phyloP scores from a whole-genome alignment of 805 yeast genomes.

The Limtongia smithiae region DNA sequence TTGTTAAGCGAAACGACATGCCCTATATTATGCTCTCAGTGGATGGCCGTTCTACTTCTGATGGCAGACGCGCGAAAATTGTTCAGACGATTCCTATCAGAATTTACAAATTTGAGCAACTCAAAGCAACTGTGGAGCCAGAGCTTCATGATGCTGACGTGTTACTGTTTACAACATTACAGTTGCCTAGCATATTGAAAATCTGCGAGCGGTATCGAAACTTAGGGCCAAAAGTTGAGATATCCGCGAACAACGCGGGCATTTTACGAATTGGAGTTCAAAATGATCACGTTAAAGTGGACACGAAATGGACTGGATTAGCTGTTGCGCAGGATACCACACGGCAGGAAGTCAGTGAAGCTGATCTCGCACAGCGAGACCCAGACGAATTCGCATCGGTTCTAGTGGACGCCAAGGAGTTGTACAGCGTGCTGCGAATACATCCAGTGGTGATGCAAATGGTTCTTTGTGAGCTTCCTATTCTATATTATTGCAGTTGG shows the following conservation, averaged over 20 bases:
- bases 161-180: conserved; percentile 46
- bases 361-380: neutral
- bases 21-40: conserved; percentile 55
- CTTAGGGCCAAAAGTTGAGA: conserved; percentile 28
- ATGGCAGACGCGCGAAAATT: conserved; percentile 30
- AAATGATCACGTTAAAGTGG: conserved; percentile 33
- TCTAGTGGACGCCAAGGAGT: conserved; percentile 30
- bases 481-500: neutral
- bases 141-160: conserved; percentile 52
- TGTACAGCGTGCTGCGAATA: conserved; percentile 30
- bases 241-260: conserved; percentile 30
- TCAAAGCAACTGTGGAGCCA: conserved; percentile 59
- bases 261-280: conserved; percentile 29
- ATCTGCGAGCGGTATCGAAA: conserved; percentile 37
- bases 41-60: conserved; percentile 59
- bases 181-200: conserved; percentile 29
- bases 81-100: conserved; percentile 58
- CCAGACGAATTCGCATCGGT: conserved; percentile 17
- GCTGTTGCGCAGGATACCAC: conserved; percentile 9
- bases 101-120: conserved; percentile 53
- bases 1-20: conserved; percentile 38
- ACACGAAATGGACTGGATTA: conserved; percentile 32
- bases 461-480: conserved; percentile 15
- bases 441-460: conserved; percentile 21
- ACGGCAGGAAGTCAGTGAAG: conserved; percentile 3